Evolutionary conservation across 2,329 filamentous ascomycete species (phyloP).

Genomic region (Alternaria ventricosa): DNA sequence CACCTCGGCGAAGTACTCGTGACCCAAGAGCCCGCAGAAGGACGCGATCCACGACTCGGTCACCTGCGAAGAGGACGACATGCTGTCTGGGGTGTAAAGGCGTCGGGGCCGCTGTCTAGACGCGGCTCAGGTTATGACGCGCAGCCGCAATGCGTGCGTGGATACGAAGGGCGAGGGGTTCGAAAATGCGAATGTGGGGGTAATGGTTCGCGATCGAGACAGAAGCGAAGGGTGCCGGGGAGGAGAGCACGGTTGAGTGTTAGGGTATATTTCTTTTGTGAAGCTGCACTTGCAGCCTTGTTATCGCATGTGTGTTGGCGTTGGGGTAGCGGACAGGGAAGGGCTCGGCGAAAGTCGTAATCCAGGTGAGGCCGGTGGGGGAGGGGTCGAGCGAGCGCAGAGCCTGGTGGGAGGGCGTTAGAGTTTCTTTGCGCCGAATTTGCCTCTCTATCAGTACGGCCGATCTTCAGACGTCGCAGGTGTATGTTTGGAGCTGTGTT

Average conservation of each 20-base stretch:
- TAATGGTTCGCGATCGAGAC: constrained; percentile 5
- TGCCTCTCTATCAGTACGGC: constrained; percentile 3
- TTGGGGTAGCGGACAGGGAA: constrained; percentile 11
- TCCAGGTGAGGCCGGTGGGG: constrained; percentile 17
- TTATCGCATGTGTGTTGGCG: constrained; percentile 24
- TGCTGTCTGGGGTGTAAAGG: constrained; percentile 32
- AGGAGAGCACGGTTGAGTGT: not conserved
- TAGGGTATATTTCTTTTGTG: not conserved
- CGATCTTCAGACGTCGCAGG: constrained; percentile 1
- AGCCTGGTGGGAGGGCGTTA: constrained; percentile 5
- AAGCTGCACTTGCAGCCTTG: constrained; percentile 24
- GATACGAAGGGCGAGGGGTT: constrained; percentile 30
- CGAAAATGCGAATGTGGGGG: constrained; percentile 41
- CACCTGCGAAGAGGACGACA: constrained; percentile 65
- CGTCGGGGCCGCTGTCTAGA: constrained; percentile 21
- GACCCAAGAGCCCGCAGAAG: constrained; percentile 92
- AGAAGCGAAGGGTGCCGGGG: constrained; percentile 3
- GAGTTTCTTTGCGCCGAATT: not conserved
- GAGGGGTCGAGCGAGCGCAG: constrained; percentile 22
- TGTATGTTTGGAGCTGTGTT: constrained; percentile 15
- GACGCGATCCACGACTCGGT: constrained; percentile 97
- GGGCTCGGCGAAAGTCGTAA: constrained; percentile 14
- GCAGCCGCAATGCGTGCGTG: constrained; percentile 26
- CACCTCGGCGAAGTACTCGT: constrained; percentile 99
- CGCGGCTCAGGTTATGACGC: constrained; percentile 24